Conservation (phyloP, 1,139 yeast genomes). For the Blastobotrys capitulatus region DNA sequence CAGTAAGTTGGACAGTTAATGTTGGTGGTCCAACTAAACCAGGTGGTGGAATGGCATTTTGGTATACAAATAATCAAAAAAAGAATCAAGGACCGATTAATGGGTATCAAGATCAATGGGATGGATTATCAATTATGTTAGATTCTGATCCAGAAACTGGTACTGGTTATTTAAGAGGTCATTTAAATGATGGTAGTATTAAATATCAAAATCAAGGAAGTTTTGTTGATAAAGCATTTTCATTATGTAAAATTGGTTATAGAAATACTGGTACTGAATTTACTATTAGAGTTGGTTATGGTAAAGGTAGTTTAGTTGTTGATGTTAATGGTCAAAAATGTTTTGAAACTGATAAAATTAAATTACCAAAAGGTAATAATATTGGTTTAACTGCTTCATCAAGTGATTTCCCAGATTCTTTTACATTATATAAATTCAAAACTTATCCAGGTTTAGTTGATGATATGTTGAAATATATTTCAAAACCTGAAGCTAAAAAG, state of each 20-base stretch:
- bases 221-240: constrained; percentile 30
- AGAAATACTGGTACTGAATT: constrained; percentile 33
- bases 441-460: constrained; percentile 15
- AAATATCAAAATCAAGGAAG: constrained; percentile 15
- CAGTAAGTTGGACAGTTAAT: constrained; percentile 29
- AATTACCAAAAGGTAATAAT: constrained; percentile 30
- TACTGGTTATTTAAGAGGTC: constrained; percentile 35
- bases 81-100: constrained; percentile 32
- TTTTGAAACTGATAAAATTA: constrained; percentile 31
- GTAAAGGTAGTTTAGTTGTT: constrained; percentile 30
- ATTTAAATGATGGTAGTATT: constrained; percentile 35
- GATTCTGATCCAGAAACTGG: constrained; percentile 27
- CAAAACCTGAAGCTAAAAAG: background rate
- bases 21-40: constrained; percentile 32
- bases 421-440: constrained; percentile 26
- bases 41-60: constrained; percentile 36
- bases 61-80: constrained; percentile 30
- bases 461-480: constrained; percentile 7
- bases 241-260: constrained; percentile 34
- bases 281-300: constrained; percentile 31
- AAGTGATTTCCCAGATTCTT: constrained; percentile 30
- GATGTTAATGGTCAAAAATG: constrained; percentile 37
- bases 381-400: constrained; percentile 36
- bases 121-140: constrained; percentile 36
- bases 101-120: constrained; percentile 37